These are phyloP conservation scores for Microbotryomycetes sp. DNA, from an alignment of 1,284 basidiomycete species.

Conservation along the genomic window DNA sequence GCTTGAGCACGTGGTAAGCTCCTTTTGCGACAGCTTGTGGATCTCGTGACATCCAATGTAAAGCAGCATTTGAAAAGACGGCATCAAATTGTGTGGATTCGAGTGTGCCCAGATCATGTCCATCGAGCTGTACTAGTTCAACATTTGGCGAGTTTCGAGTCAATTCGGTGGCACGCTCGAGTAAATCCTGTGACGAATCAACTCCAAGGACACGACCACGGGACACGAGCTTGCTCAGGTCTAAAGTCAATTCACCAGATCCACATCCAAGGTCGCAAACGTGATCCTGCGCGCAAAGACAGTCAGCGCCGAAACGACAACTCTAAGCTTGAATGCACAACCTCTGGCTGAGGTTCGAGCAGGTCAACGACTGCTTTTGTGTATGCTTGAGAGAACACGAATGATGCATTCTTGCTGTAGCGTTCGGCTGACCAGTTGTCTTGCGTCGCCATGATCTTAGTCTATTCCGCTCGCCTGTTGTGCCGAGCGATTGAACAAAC, in stretches of 20 bases:
- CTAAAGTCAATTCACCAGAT: constrained; percentile 62
- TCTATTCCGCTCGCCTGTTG: no score
- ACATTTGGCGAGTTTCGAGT: constrained; percentile 45
- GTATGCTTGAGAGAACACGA: constrained; percentile 65
- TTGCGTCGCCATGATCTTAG: no score
- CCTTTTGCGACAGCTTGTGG: constrained; percentile 59
- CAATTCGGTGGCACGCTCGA: constrained; percentile 51
- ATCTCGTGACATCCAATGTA: constrained; percentile 77
- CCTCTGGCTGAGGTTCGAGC: constrained; percentile 55
- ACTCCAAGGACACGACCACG: constrained; percentile 58
- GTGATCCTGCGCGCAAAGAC: constrained; percentile 45
- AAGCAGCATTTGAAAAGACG: constrained; percentile 67
- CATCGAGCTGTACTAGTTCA: constrained; percentile 42
- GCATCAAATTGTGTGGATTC: constrained; percentile 44
- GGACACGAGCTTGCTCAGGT: constrained; percentile 7
- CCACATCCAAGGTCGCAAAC: constrained; percentile 78
- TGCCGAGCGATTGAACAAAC: no score
- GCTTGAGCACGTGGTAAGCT: constrained; percentile 56
- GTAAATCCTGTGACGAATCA: constrained; percentile 58
- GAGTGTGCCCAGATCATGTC: constrained; percentile 48
- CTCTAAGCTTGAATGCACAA: background rate
- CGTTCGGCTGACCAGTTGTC: constrained; percentile 51
- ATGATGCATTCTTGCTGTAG: constrained; percentile 55
- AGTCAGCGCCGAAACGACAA: background rate
- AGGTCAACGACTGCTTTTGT: constrained; percentile 58